Evolutionary conservation across 2,329 filamentous ascomycete genomes (phyloP).

Genomic region (Zelopaecilomyces penicillatus): DNA sequence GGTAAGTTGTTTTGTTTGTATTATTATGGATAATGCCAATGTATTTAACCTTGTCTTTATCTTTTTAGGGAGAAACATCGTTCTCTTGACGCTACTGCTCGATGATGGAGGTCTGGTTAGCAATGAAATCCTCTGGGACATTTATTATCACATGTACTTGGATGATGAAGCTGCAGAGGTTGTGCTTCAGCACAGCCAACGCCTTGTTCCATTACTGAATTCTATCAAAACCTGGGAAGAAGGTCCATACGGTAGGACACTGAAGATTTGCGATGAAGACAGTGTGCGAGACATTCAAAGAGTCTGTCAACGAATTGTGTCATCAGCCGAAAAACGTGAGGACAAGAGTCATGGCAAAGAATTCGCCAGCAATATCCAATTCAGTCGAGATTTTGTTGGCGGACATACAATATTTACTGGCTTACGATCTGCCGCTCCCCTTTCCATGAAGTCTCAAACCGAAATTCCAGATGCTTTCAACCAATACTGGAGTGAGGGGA

Average conservation of each 20-base stretch:
- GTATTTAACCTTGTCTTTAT: background rate
- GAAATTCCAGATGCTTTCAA: constrained; percentile 16
- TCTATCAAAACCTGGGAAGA: constrained; percentile 36
- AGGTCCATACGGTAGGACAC: constrained; percentile 31
- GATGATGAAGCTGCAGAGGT: constrained; percentile 25
- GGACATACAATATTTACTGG: constrained; percentile 17
- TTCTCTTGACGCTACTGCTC: constrained; percentile 43
- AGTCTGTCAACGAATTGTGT: constrained; percentile 27
- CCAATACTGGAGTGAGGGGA: constrained; percentile 29
- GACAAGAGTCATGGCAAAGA: constrained; percentile 5
- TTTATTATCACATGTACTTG: constrained; percentile 47
- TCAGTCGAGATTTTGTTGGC: constrained; percentile 12
- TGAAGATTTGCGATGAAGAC: constrained; percentile 41
- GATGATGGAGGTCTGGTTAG: constrained; percentile 25
- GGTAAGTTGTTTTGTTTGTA: constrained; percentile 26
- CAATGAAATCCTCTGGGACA: constrained; percentile 36
- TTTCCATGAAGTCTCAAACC: constrained; percentile 18
- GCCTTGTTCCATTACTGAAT: constrained; percentile 30
- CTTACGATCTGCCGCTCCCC: constrained; percentile 30
- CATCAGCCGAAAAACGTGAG: constrained; percentile 11
- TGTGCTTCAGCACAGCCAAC: constrained; percentile 34
- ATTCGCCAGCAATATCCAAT: constrained; percentile 13
- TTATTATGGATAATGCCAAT: background rate
- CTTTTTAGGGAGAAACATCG: constrained; percentile 42
- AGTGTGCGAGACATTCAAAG: constrained; percentile 33